A percentile compares a stretch with the other conserved stretches of the same genome.
phyloP scores from a whole-genome alignment of 2,329 filamentous ascomycete species.

The Fusarium algeriense region DNA sequence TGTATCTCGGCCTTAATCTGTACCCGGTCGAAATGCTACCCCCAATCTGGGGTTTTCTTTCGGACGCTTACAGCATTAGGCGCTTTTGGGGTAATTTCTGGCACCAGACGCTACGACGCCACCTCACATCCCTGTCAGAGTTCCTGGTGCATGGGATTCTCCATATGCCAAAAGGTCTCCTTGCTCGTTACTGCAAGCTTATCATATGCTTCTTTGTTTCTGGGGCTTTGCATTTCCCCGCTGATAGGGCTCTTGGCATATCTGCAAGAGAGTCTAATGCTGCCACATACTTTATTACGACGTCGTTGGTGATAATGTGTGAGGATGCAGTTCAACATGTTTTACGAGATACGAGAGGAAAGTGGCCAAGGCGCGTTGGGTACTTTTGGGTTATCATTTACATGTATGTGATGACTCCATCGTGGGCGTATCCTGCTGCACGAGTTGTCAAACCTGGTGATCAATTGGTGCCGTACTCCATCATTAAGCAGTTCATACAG shows the following conservation, averaged over 20 bases:
- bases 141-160: slow-evolving; percentile 22
- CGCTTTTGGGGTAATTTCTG: slow-evolving; percentile 38
- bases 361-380: slow-evolving; percentile 10
- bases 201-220: slow-evolving; percentile 33
- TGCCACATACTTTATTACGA: slow-evolving; percentile 25
- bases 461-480: slow-evolving; percentile 17
- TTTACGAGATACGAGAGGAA: background rate
- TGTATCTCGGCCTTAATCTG: slow-evolving; percentile 10
- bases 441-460: slow-evolving; percentile 27
- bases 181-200: slow-evolving; percentile 35
- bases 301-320: slow-evolving; percentile 30
- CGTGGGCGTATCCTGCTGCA: slow-evolving; percentile 38
- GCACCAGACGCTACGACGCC: slow-evolving; percentile 39
- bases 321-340: slow-evolving; percentile 30
- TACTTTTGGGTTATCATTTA: slow-evolving; percentile 31
- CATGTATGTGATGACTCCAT: slow-evolving; percentile 42
- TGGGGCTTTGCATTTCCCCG: slow-evolving; percentile 31
- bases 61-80: slow-evolving; percentile 33
- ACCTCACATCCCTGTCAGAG: slow-evolving; percentile 27
- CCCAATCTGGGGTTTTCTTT: slow-evolving; percentile 30
- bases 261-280: slow-evolving; percentile 25
- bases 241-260: slow-evolving; percentile 33
- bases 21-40: slow-evolving; percentile 32
- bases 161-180: slow-evolving; percentile 8
- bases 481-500: background rate